Base-by-base conservation (phyloP, 2,329 filamentous ascomycete species). In the Neurospora sp. region DNA sequence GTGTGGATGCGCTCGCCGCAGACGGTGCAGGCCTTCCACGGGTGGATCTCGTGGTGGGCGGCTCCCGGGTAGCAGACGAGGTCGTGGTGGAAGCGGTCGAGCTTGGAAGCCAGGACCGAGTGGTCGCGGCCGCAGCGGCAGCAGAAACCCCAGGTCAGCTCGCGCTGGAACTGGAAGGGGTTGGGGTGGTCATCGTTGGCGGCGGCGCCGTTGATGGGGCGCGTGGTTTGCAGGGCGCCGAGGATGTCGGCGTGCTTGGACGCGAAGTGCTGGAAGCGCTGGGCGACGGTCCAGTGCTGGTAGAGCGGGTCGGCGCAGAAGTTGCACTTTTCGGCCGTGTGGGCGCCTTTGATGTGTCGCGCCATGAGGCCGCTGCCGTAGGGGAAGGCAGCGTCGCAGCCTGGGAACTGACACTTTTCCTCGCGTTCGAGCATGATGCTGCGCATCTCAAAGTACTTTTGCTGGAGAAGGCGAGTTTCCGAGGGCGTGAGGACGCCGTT, bases 401-500 rank as follows among this genome's bases (percentile, higher is more conserved):
- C 76, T 3, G 73, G 41, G 62, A 80, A 82, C 0, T 80, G 81
- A 62, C 83, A 85, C n/a, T 74, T 74, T 28, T 75, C 71, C 1
- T 73, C 75, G 10, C 82, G 78, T 67, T 77, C 75, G 2, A 83
- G 74, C 1, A 78, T 72, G 43, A 80, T 72, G 46, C 73, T 76
- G 36, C 81, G 80, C 66, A 81, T 73, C 46, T 74, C 72, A 66
- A 79, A 78, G 15, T 80, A 75, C 67, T 79, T 75, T 0, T 73
- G 74, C 67, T 83, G 80, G 0, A 84, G 75, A 4, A 76, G 73
- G 2, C 75, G 77, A 67, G 81, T 77, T 71, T 84, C 82, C 0
- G 77, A 80, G 0, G 79, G 78, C 0, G 83, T 85, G 69, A 83
- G 73, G 17, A 83, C 75, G 1, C 76, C 79, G 33, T 79, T 77